Percentiles rank a stretch among this genome's conserved stretches.
phyloP scores from a whole-genome alignment of 768 basidiomycete species.

The Russula sp. region DNA sequence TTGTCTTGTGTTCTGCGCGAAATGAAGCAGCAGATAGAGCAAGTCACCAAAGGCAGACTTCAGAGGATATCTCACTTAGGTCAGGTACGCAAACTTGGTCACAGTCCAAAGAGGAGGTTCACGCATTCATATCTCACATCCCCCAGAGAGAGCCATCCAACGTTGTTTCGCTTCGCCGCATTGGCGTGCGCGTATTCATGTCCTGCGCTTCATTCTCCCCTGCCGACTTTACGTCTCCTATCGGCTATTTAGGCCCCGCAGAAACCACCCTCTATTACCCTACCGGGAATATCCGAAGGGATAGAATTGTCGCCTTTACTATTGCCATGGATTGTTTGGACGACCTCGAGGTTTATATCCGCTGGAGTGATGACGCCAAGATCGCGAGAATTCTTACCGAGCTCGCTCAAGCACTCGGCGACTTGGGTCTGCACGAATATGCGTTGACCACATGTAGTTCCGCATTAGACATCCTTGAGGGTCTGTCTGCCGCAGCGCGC shows the following conservation, averaged over 20 bases:
- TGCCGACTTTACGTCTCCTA: slow-evolving; percentile 6
- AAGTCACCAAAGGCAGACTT: not conserved
- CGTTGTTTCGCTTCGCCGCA: not conserved
- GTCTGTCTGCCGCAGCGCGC: not conserved
- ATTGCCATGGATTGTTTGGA: slow-evolving; percentile 9
- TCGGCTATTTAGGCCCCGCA: slow-evolving; percentile 4
- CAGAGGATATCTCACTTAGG: not conserved
- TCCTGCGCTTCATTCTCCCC: slow-evolving; percentile 5
- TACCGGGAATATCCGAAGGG: not conserved
- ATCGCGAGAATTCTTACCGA: not conserved
- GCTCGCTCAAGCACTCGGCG: slow-evolving; percentile 14
- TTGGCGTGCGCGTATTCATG: slow-evolving; percentile 11
- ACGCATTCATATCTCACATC: not conserved
- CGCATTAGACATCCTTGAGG: not conserved
- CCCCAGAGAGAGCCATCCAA: not conserved
- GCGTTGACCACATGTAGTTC: slow-evolving; percentile 2
- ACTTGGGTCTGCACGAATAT: slow-evolving; percentile 5
- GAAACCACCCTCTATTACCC: slow-evolving; percentile 6
- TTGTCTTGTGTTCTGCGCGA: not conserved
- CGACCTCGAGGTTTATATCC: not conserved
- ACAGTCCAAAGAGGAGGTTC: not conserved
- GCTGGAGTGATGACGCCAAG: not conserved
- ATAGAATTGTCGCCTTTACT: not conserved
- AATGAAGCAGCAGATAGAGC: slow-evolving; percentile 9
- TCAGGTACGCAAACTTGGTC: not conserved